A percentile compares a stretch with the other conserved stretches of the same genome.
Evolutionary conservation across 306 rosid genomes (phyloP).

Genomic region (Biancaea sappan): DNA sequence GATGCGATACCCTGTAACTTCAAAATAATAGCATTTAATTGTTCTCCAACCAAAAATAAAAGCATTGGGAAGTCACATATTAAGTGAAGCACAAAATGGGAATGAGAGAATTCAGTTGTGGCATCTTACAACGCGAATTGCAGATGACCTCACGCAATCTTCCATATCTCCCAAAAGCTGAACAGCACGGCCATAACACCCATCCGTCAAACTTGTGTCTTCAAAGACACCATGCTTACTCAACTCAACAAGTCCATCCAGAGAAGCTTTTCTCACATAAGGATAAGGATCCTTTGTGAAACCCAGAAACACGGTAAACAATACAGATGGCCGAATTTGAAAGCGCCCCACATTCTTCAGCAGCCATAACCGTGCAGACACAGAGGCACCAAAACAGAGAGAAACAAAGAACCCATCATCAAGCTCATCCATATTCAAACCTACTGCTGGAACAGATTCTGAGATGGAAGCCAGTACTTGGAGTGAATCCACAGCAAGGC

Average conservation of each 20-base stretch:
- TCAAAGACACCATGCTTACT: slow-evolving; percentile 39
- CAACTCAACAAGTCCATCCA: slow-evolving; percentile 71
- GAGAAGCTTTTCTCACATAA: slow-evolving; percentile 59
- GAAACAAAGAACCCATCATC: slow-evolving; percentile 64
- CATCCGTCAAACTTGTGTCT: slow-evolving; percentile 55
- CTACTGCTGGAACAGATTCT: slow-evolving; percentile 7
- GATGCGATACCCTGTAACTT: not conserved
- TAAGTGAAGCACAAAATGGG: not conserved
- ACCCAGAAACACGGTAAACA: slow-evolving; percentile 63
- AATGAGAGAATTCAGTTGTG: not conserved
- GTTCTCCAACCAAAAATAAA: not conserved
- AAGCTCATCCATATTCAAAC: slow-evolving; percentile 36
- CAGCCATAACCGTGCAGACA: slow-evolving; percentile 63
- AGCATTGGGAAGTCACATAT: not conserved
- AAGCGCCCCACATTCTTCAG: slow-evolving; percentile 61
- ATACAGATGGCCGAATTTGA: slow-evolving; percentile 44
- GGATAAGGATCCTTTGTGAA: slow-evolving; percentile 87
- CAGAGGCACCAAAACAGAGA: slow-evolving; percentile 63
- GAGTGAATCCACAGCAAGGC: slow-evolving; percentile 52
- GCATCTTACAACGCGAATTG: slow-evolving; percentile 64
- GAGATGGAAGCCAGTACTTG: slow-evolving; percentile 44
- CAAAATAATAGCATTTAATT: not conserved
- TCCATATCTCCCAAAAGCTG: slow-evolving; percentile 75
- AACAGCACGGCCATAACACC: slow-evolving; percentile 64
- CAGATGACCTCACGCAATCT: slow-evolving; percentile 59